These are phyloP conservation scores for Ceratobasidium sp. DNA, from an alignment of 1,284 basidiomycete species.

Conservation along the genomic window DNA sequence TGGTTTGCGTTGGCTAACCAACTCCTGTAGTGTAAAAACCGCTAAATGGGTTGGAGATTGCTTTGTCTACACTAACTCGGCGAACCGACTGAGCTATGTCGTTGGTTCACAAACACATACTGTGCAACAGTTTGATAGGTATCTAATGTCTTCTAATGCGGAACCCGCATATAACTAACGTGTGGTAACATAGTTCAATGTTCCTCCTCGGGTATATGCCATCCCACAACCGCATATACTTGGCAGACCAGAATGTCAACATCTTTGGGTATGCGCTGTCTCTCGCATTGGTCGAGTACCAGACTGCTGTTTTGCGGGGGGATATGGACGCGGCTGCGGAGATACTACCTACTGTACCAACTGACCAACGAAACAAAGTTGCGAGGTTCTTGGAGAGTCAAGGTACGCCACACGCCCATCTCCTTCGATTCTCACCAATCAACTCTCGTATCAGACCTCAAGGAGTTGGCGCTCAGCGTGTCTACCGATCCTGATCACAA, in stretches of 20 bases:
- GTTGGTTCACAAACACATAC: conserved; percentile 95
- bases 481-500: conserved; percentile 96
- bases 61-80: conserved; percentile 94
- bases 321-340: conserved; percentile 89
- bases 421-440: neutral
- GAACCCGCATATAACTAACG: conserved; percentile 46
- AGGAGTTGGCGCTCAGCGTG: conserved; percentile 91
- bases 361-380: conserved; percentile 92
- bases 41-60: conserved; percentile 99
- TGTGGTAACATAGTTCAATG: conserved; percentile 71
- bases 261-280: conserved; percentile 89
- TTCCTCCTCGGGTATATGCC: conserved; percentile 98
- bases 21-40: conserved; percentile 80
- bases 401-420: conserved; percentile 65
- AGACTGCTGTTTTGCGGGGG: conserved; percentile 92
- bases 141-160: conserved; percentile 57
- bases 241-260: conserved; percentile 94
- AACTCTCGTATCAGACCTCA: conserved; percentile 73
- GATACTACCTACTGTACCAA: conserved; percentile 86
- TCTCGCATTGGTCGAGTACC: conserved; percentile 94
- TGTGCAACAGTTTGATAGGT: conserved; percentile 94
- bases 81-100: conserved; percentile 94
- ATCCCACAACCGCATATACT: conserved; percentile 93
- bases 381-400: conserved; percentile 95
- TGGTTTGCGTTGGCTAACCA: neutral